Conservation (phyloP, 2,329 filamentous ascomycete species). For the Xylariales sp. region DNA sequence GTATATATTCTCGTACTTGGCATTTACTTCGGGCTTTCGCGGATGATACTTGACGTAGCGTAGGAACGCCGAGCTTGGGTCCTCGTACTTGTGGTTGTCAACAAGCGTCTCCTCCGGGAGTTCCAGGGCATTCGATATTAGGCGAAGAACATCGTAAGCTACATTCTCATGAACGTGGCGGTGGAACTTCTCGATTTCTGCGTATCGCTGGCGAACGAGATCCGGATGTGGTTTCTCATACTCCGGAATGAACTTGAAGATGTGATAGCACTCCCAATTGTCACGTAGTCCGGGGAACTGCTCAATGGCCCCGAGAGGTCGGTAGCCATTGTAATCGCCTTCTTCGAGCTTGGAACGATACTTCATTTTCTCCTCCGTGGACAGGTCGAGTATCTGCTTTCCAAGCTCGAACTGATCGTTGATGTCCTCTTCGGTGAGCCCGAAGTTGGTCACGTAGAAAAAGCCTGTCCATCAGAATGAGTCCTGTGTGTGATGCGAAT, state of each 20-base stretch:
- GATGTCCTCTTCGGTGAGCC: constrained; percentile 51
- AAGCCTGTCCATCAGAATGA: constrained; percentile 33
- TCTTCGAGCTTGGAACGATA: constrained; percentile 38
- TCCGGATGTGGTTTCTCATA: constrained; percentile 36
- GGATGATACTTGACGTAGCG: constrained; percentile 54
- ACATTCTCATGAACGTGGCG: constrained; percentile 32
- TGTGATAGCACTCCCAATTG: constrained; percentile 56
- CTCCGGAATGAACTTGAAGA: constrained; percentile 50
- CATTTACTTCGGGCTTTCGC: constrained; percentile 34
- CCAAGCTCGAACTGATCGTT: constrained; percentile 56
- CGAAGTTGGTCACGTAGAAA: constrained; percentile 60
- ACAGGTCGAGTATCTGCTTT: constrained; percentile 50
- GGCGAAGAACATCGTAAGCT: constrained; percentile 50
- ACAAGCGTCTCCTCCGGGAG: constrained; percentile 52
- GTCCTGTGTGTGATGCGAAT: no score
- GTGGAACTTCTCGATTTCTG: constrained; percentile 5
- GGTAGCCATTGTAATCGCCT: constrained; percentile 54
- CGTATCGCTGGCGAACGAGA: background rate
- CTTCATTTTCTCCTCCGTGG: constrained; percentile 55
- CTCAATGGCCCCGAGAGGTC: constrained; percentile 36
- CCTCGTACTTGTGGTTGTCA: constrained; percentile 51
- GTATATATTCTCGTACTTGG: constrained; percentile 29
- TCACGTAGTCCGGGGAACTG: constrained; percentile 35
- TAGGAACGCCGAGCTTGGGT: constrained; percentile 56
- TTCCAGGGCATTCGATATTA: constrained; percentile 58